A percentile compares a stretch with the other conserved stretches of the same genome.
phyloP scores from a whole-genome alignment of 2,329 filamentous ascomycete genomes.

The Bipolaris cookei region DNA sequence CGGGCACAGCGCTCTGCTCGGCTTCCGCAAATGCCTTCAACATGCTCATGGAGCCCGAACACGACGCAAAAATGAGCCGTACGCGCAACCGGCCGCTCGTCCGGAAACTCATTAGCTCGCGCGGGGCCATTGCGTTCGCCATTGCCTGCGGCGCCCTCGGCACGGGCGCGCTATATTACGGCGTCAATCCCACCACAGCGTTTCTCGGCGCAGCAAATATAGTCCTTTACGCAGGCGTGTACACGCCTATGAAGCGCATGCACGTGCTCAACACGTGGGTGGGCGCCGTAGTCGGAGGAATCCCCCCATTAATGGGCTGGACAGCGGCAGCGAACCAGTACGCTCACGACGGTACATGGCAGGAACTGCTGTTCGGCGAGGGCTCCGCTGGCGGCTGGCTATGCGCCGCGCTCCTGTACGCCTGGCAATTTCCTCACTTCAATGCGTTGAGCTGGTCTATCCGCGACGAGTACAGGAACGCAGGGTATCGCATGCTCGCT shows the following conservation, averaged over 20 bases:
- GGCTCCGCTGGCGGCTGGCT: constrained; percentile 83
- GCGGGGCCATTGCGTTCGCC: constrained; percentile 79
- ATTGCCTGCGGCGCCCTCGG: constrained; percentile 73
- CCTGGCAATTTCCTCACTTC: constrained; percentile 99
- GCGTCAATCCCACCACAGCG: constrained; percentile 92
- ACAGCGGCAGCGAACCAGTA: constrained; percentile 90
- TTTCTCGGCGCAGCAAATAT: constrained; percentile 87
- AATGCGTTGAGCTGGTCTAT: constrained; percentile 91
- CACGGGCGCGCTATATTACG: constrained; percentile 77
- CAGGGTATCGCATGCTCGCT: constrained; percentile 73
- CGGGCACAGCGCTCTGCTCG: constrained; percentile 85
- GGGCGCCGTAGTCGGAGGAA: constrained; percentile 88
- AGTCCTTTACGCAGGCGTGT: constrained; percentile 84
- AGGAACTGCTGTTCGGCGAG: constrained; percentile 76
- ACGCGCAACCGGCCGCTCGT: constrained; percentile 91
- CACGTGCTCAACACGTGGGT: constrained; percentile 93
- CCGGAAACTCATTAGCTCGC: constrained; percentile 73
- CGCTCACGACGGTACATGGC: constrained; percentile 69
- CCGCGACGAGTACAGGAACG: constrained; percentile 81
- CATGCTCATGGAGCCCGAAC: constrained; percentile 92
- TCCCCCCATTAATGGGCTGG: constrained; percentile 98
- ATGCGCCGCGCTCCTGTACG: constrained; percentile 80
- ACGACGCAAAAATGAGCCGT: constrained; percentile 92
- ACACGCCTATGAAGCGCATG: constrained; percentile 90
- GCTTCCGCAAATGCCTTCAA: constrained; percentile 93